Evolutionary conservation across 768 basidiomycete species (phyloP).

Genomic region (Gautieria morchelliformis): DNA sequence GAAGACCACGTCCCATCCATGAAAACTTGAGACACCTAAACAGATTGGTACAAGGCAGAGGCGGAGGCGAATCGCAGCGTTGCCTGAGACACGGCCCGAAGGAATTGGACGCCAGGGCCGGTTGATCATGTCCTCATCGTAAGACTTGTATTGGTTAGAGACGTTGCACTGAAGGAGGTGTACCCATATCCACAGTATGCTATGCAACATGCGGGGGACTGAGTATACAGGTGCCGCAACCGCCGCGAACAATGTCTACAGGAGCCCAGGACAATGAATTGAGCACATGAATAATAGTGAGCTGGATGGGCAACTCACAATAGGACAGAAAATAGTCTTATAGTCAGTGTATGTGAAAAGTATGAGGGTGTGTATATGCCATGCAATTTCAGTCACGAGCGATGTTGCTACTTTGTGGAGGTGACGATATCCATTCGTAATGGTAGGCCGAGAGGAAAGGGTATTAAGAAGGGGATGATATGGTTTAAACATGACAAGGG

Average conservation of each 20-base stretch:
- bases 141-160: slow-evolving; percentile 20
- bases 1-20: not conserved
- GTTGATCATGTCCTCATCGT: slow-evolving; percentile 21
- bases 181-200: slow-evolving; percentile 22
- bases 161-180: slow-evolving; percentile 21
- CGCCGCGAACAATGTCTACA: slow-evolving; percentile 12
- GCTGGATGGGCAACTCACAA: not conserved
- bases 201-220: slow-evolving; percentile 3
- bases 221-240: slow-evolving; percentile 14
- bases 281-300: not conserved
- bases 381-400: too few species aligned
- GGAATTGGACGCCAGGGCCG: slow-evolving; percentile 25
- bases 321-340: slow-evolving; percentile 4
- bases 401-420: too few species aligned
- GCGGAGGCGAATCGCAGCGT: not conserved
- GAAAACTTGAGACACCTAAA: not conserved
- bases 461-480: too few species aligned
- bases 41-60: not conserved
- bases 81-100: slow-evolving; percentile 17
- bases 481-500: too few species aligned
- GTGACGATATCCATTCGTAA: too few species aligned
- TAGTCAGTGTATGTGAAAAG: slow-evolving; percentile 6
- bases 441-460: too few species aligned
- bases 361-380: not conserved
- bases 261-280: not conserved